These are phyloP conservation scores for Hypoxylon crocopeplum DNA, from an alignment of 495 filamentous ascomycete species.

Conservation along the genomic window DNA sequence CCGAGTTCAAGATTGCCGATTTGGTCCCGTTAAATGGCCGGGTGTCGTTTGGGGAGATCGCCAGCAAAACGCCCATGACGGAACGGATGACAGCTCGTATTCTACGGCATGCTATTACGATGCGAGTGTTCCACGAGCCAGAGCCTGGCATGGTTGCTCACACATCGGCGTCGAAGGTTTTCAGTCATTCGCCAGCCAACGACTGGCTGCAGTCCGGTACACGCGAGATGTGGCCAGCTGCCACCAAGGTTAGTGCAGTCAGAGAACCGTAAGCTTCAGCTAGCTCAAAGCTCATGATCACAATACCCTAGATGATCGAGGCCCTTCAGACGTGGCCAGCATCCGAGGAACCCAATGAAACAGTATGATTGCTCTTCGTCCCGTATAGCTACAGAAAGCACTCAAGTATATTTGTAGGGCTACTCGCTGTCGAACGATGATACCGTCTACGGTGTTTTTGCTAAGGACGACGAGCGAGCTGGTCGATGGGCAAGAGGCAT, in stretches of 20 bases:
- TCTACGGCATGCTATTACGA: slow-evolving; percentile 54
- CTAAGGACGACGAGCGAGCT: too few species aligned
- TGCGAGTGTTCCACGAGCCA: slow-evolving; percentile 55
- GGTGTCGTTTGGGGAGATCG: slow-evolving; percentile 43
- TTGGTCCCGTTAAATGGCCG: slow-evolving; percentile 41
- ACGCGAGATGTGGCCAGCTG: slow-evolving; percentile 30
- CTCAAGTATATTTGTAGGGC: too few species aligned
- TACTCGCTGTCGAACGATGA: too few species aligned
- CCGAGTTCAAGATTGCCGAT: slow-evolving; percentile 43
- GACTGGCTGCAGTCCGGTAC: slow-evolving; percentile 43
- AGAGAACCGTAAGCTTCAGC: too few species aligned
- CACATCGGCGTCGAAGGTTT: slow-evolving; percentile 43
- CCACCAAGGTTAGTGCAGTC: neutral
- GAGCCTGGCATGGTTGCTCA: slow-evolving; percentile 17
- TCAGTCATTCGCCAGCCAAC: slow-evolving; percentile 37
- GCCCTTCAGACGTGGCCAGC: too few species aligned
- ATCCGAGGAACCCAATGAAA: too few species aligned
- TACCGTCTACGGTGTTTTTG: too few species aligned
- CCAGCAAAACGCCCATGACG: slow-evolving; percentile 23
- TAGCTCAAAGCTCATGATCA: too few species aligned
- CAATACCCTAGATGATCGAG: too few species aligned
- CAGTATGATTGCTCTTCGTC: too few species aligned
- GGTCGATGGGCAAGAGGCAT: too few species aligned
- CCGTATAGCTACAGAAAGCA: too few species aligned
- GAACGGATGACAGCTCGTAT: slow-evolving; percentile 45